A percentile compares a stretch with the other conserved stretches of the same genome.
Evolutionary conservation across 768 basidiomycete genomes (phyloP).

Genomic region (Boletus bicolor): DNA sequence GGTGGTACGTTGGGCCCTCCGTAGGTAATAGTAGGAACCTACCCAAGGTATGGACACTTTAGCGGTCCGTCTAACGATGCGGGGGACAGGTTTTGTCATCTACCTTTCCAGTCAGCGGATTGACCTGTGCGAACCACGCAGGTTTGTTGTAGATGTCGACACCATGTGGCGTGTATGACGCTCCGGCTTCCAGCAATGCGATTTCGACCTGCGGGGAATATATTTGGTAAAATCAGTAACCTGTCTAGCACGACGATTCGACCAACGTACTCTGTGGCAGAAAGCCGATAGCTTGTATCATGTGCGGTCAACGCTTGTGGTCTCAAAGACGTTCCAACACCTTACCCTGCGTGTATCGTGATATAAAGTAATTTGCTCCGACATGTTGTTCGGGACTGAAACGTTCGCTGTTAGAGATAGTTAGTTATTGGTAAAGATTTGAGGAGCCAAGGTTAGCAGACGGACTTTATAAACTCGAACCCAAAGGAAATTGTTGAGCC

Average conservation of each 20-base stretch:
- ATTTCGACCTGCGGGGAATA: conserved; percentile 47
- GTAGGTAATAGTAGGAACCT: conserved; percentile 56
- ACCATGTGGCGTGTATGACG: conserved; percentile 46
- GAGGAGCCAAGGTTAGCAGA: background rate
- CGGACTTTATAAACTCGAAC: background rate
- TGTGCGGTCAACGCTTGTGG: background rate
- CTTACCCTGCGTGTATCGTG: conserved; percentile 38
- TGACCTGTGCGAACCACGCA: conserved; percentile 62
- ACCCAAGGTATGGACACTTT: background rate
- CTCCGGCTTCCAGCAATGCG: conserved; percentile 53
- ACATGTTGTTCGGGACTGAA: conserved; percentile 4
- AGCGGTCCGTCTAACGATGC: background rate
- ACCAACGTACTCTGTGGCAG: conserved; percentile 44
- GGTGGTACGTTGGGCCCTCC: conserved; percentile 54
- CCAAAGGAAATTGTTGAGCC: background rate
- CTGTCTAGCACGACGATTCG: background rate
- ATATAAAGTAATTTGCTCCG: conserved; percentile 40
- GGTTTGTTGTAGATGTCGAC: conserved; percentile 63
- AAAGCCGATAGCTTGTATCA: conserved; percentile 48
- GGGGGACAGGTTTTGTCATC: background rate
- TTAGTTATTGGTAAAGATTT: background rate
- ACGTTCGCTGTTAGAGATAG: background rate
- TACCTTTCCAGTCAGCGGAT: conserved; percentile 59
- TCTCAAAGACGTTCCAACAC: background rate
- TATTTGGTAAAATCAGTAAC: background rate